phyloP scores from a whole-genome alignment of 805 yeast species.

The Saturnispora diversa region DNA sequence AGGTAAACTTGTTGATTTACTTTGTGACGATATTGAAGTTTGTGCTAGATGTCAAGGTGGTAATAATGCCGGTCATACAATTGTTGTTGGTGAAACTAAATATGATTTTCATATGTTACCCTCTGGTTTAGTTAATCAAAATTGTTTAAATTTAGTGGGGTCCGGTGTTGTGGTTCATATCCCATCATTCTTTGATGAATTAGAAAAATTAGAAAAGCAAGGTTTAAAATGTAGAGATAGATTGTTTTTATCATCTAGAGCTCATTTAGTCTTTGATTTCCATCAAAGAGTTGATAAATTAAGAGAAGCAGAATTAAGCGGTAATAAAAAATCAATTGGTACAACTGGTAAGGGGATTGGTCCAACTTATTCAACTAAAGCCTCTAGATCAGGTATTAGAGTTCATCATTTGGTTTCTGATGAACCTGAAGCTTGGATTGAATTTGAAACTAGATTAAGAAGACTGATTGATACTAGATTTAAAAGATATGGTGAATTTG shows the following conservation, averaged over 20 bases:
- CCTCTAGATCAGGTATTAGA: conserved; percentile 92
- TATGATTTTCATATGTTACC: conserved; percentile 99
- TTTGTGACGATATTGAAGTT: conserved; percentile 91
- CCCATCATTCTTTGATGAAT: conserved; percentile 86
- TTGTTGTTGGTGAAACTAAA: conserved; percentile 79
- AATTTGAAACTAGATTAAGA: conserved; percentile 69
- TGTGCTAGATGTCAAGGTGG: conserved; percentile 99
- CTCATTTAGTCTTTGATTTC: conserved; percentile 95
- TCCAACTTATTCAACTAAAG: conserved; percentile 95
- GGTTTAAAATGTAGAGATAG: conserved; percentile 73
- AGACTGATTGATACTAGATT: conserved; percentile 74
- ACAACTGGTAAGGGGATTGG: conserved; percentile 99
- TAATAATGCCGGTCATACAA: conserved; percentile 98
- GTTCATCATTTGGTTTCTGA: conserved; percentile 91
- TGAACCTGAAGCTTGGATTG: conserved; percentile 89
- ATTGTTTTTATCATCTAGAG: conserved; percentile 83
- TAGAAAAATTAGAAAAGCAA: conserved; percentile 70
- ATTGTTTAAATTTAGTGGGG: conserved; percentile 84
- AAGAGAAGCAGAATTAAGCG: conserved; percentile 83
- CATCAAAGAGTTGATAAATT: conserved; percentile 95
- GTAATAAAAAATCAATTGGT: conserved; percentile 80
- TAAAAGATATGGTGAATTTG: conserved; percentile 90
- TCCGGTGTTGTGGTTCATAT: conserved; percentile 95
- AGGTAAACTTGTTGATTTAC: conserved; percentile 91
- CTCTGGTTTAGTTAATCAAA: conserved; percentile 92